phyloP scores from a whole-genome alignment of 2,329 filamentous ascomycete genomes.

The Fusarium sp. region DNA sequence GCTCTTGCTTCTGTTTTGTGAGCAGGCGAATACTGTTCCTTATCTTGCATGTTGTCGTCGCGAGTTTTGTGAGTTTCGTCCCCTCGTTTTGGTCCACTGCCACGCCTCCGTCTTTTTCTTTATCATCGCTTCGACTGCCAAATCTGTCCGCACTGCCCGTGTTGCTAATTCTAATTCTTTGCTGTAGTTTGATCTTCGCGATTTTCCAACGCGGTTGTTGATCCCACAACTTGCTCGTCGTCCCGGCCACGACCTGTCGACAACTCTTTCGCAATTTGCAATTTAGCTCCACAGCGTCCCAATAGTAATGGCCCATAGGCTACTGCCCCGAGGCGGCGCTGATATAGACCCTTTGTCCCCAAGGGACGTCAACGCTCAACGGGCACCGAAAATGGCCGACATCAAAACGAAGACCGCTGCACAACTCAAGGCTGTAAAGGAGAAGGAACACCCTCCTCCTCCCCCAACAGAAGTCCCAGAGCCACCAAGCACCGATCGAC shows the following conservation, averaged over 20 bases:
- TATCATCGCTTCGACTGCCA: neutral
- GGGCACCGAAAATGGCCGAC: slow-evolving; percentile 61
- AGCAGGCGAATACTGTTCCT: slow-evolving; percentile 31
- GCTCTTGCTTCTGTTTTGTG: slow-evolving; percentile 23
- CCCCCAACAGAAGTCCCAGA: slow-evolving; percentile 71
- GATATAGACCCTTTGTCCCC: slow-evolving; percentile 74
- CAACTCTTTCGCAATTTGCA: slow-evolving; percentile 2
- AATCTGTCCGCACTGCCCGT: neutral
- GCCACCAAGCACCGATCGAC: slow-evolving; percentile 75
- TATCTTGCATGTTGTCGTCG: slow-evolving; percentile 47
- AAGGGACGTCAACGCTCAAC: slow-evolving; percentile 72
- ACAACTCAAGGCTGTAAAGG: slow-evolving; percentile 67
- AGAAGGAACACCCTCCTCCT: slow-evolving; percentile 74
- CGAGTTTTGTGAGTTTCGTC: slow-evolving; percentile 44
- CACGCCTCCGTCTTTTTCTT: slow-evolving; percentile 1
- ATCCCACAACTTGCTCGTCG: slow-evolving; percentile 25
- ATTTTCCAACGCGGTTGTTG: slow-evolving; percentile 29
- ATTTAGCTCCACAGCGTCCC: slow-evolving; percentile 3
- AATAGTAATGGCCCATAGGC: slow-evolving; percentile 59
- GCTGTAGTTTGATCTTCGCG: slow-evolving; percentile 30
- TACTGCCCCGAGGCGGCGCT: slow-evolving; percentile 61
- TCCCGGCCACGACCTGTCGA: slow-evolving; percentile 7
- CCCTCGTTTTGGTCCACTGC: slow-evolving; percentile 6
- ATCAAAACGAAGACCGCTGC: slow-evolving; percentile 64
- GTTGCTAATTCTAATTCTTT: slow-evolving; percentile 21